These are phyloP conservation scores for Pyrus betulifolia DNA, from an alignment of 306 rosid species.

Conservation along the genomic window DNA sequence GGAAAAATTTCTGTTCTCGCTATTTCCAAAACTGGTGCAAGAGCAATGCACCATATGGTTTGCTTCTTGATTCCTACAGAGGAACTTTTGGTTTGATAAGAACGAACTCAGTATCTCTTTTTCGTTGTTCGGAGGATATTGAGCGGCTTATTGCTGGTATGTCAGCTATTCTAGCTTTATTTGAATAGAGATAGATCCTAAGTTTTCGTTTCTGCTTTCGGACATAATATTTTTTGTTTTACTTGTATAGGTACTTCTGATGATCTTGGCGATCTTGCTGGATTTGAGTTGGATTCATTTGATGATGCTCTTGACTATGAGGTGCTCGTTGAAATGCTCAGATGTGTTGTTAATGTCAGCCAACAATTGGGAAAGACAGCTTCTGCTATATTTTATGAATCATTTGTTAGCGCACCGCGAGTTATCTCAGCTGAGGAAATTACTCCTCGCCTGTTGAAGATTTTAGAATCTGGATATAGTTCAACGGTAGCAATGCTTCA, in stretches of 20 bases:
- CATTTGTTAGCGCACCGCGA: constrained; percentile 44
- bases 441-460: constrained; percentile 49
- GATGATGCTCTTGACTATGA: constrained; percentile 46
- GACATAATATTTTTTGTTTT: not conserved
- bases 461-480: constrained; percentile 67
- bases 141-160: constrained; percentile 76
- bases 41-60: constrained; percentile 61
- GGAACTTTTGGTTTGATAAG: constrained; percentile 70
- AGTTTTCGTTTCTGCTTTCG: not conserved
- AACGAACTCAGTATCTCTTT: constrained; percentile 64
- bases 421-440: constrained; percentile 62
- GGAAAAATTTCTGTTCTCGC: constrained; percentile 63
- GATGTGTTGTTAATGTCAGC: constrained; percentile 58
- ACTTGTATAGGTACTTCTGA: constrained; percentile 51
- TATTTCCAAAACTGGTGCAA: constrained; percentile 86
- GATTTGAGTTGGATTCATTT: constrained; percentile 35
- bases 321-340: constrained; percentile 55
- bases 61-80: constrained; percentile 54
- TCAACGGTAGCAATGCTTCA: constrained; percentile 35
- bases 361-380: constrained; percentile 80
- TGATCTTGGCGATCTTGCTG: constrained; percentile 45
- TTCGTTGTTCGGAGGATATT: constrained; percentile 74
- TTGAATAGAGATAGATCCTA: not conserved
- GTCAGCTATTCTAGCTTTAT: not conserved
- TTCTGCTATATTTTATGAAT: constrained; percentile 68